These are phyloP conservation scores for Aspergillus texensis DNA, from an alignment of 2,329 filamentous ascomycete species.

Conservation along the genomic window DNA sequence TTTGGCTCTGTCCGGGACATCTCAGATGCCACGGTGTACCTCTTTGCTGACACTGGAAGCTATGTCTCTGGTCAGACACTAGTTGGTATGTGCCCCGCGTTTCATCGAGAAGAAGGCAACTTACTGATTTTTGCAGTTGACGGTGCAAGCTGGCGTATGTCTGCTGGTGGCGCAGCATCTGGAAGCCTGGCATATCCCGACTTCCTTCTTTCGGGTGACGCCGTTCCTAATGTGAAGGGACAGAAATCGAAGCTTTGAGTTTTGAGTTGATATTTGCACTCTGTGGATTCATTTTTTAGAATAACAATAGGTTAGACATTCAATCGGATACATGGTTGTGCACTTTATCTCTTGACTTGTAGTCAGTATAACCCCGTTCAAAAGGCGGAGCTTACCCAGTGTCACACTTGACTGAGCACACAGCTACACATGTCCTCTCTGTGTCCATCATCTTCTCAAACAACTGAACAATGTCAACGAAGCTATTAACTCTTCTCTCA, in stretches of 20 bases:
- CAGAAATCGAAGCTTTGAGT: constrained; percentile 57
- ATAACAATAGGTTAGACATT: not conserved
- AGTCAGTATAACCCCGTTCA: too few species aligned
- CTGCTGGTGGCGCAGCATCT: constrained; percentile 31
- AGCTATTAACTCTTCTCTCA: not conserved
- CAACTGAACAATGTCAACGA: not conserved
- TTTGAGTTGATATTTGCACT: constrained; percentile 34
- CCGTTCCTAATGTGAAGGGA: constrained; percentile 61
- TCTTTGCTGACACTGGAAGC: constrained; percentile 83
- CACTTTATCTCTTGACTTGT: not conserved
- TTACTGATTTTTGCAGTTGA: constrained; percentile 35
- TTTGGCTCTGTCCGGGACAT: constrained; percentile 84
- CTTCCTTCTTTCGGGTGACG: constrained; percentile 57
- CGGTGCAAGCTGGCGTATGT: constrained; percentile 45
- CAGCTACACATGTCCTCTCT: too few species aligned
- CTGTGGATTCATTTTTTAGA: not conserved
- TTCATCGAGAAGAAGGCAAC: not conserved
- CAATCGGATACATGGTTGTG: not conserved
- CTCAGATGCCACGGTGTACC: constrained; percentile 84
- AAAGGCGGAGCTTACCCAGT: too few species aligned
- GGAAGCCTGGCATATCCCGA: constrained; percentile 58
- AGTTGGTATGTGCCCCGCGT: constrained; percentile 53
- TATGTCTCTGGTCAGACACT: constrained; percentile 83
- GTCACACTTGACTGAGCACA: too few species aligned
- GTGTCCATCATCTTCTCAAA: not conserved